A percentile compares a stretch with the other conserved stretches of the same genome.
These are phyloP conservation scores for Flaveria floridana DNA, from an alignment of 140 eudicot genomes.

Conservation along the genomic window DNA sequence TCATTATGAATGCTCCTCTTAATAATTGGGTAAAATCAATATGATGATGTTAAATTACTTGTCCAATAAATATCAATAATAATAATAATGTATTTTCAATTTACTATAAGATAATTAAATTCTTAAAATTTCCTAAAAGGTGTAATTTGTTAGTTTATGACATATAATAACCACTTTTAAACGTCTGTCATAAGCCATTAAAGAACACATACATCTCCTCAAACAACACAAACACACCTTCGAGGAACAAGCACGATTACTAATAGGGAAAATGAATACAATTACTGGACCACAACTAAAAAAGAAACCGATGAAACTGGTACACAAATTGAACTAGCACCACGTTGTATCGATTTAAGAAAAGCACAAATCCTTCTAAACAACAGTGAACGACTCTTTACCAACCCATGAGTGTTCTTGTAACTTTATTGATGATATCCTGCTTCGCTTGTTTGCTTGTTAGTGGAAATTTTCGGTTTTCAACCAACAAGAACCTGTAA, in stretches of 20 bases:
- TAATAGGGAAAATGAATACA: background rate
- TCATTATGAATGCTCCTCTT: no score
- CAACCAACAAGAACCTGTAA: constrained; percentile 66
- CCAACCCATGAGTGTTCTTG: constrained; percentile 64
- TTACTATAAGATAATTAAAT: no score
- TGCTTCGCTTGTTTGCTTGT: constrained; percentile 47
- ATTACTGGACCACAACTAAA: background rate
- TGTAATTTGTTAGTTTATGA: background rate
- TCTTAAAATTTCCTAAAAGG: no score
- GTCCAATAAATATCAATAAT: no score
- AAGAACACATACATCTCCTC: background rate
- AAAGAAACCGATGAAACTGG: background rate
- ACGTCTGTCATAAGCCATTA: background rate
- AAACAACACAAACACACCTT: background rate
- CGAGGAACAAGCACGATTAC: background rate
- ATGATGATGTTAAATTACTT: no score
- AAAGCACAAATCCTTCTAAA: constrained; percentile 16
- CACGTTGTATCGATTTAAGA: constrained; percentile 12
- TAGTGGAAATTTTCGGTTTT: constrained; percentile 48
- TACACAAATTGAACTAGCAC: constrained; percentile 21
- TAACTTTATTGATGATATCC: constrained; percentile 58
- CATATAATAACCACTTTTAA: background rate
- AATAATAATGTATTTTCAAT: no score
- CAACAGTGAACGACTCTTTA: constrained; percentile 23
- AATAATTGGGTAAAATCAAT: no score